phyloP scores from a whole-genome alignment of 768 basidiomycete genomes.

The Zangia roseola region DNA sequence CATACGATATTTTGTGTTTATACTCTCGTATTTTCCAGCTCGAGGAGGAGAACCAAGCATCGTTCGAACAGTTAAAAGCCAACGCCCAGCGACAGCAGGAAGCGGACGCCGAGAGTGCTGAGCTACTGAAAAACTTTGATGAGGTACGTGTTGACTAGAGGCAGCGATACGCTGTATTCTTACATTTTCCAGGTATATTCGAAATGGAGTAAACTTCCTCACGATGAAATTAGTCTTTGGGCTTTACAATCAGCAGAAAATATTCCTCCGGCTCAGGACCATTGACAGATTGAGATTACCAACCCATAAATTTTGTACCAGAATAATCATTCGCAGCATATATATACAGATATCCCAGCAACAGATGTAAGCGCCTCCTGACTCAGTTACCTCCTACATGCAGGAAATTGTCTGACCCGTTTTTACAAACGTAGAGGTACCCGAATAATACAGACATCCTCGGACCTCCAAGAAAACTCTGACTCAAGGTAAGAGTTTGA shows the following conservation, averaged over 20 bases:
- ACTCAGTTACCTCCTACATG: too few species aligned
- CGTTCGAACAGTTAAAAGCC: conserved; percentile 49
- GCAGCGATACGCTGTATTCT: not conserved
- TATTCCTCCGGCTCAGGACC: conserved; percentile 29
- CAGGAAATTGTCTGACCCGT: too few species aligned
- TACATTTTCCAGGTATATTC: conserved; percentile 40
- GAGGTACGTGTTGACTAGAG: conserved; percentile 37
- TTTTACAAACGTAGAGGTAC: too few species aligned
- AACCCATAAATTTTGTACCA: too few species aligned
- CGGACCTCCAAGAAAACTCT: too few species aligned
- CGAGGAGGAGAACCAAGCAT: conserved; percentile 51
- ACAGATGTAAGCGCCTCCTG: too few species aligned
- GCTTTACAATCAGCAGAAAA: conserved; percentile 39
- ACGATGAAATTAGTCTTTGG: conserved; percentile 62
- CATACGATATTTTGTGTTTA: not conserved
- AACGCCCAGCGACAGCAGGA: conserved; percentile 45
- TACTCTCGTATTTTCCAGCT: conserved; percentile 38
- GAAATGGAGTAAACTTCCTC: conserved; percentile 54
- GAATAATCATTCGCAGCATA: too few species aligned
- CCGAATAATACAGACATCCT: too few species aligned
- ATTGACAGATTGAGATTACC: not conserved
- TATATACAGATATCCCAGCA: too few species aligned
- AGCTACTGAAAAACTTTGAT: conserved; percentile 54
- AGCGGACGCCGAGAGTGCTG: conserved; percentile 44
- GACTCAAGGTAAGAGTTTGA: too few species aligned